These are phyloP conservation scores for Barnettozyma sucrosica DNA, from an alignment of 805 yeast genomes.

Conservation along the genomic window DNA sequence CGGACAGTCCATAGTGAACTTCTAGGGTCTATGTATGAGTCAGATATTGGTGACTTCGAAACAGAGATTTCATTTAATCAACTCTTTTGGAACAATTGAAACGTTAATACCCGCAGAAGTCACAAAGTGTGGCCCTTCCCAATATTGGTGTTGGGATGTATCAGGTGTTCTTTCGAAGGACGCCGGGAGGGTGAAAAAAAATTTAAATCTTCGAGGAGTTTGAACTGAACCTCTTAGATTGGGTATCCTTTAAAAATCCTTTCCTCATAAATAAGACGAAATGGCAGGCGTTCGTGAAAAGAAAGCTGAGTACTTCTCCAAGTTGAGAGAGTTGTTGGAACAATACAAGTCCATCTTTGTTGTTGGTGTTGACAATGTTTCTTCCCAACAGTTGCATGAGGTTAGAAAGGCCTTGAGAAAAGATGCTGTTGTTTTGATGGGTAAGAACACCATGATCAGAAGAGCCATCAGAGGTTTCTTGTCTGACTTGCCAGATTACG, in stretches of 20 bases:
- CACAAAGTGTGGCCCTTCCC: not conserved
- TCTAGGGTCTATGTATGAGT: no score
- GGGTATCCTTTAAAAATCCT: slow-evolving; percentile 81
- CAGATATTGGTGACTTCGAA: no score
- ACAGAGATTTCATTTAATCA: no score
- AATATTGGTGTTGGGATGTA: not conserved
- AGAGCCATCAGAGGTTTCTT: slow-evolving; percentile 98
- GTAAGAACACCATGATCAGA: slow-evolving; percentile 99
- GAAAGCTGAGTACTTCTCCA: slow-evolving; percentile 91
- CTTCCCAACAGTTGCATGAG: slow-evolving; percentile 99
- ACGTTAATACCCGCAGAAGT: no score
- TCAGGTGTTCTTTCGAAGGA: not conserved
- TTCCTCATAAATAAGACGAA: slow-evolving; percentile 76
- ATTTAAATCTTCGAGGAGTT: not conserved
- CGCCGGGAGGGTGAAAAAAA: slow-evolving; percentile 1
- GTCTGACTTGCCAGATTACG: slow-evolving; percentile 90
- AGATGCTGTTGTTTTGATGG: slow-evolving; percentile 94
- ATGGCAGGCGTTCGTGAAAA: slow-evolving; percentile 99
- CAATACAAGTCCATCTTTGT: slow-evolving; percentile 97
- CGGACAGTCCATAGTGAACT: no score
- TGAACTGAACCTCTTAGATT: not conserved
- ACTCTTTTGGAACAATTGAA: no score
- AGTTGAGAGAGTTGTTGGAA: slow-evolving; percentile 91
- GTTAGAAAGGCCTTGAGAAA: slow-evolving; percentile 96
- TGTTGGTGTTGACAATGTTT: slow-evolving; percentile 99